These are phyloP conservation scores for Gynandropsis gynandra DNA, from an alignment of 345 rosid species.

Conservation along the genomic window DNA sequence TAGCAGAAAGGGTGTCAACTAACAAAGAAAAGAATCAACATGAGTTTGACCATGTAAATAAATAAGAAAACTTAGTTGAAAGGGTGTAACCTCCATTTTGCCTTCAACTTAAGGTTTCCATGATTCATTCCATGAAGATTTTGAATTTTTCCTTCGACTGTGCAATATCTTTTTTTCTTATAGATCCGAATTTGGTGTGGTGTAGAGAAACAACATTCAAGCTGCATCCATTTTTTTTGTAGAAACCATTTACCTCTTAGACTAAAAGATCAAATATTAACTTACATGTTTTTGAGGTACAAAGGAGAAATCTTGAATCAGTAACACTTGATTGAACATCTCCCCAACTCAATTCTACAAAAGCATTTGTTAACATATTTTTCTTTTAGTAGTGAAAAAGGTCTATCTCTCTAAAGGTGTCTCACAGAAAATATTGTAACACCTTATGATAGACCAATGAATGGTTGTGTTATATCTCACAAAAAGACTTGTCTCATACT, in stretches of 20 bases:
- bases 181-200: not conserved
- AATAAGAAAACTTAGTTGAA: no score
- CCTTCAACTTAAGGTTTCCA: no score
- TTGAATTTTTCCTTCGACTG: not conserved
- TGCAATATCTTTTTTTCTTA: slow-evolving; percentile 12
- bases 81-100: no score
- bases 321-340: slow-evolving; percentile 68
- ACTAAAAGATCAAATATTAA: slow-evolving; percentile 72
- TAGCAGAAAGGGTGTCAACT: no score
- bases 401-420: slow-evolving; percentile 66
- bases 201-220: slow-evolving; percentile 86
- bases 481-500: no score
- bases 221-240: slow-evolving; percentile 70
- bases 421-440: slow-evolving; percentile 54
- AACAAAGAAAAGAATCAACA: no score
- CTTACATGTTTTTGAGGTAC: slow-evolving; percentile 86
- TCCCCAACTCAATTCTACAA: slow-evolving; percentile 83
- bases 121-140: no score
- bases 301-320: slow-evolving; percentile 91
- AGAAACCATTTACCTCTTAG: slow-evolving; percentile 68
- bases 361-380: slow-evolving; percentile 78
- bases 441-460: no score
- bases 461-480: no score
- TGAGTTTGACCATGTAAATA: no score
- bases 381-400: slow-evolving; percentile 59